Percentiles rank a stretch among this genome's conserved stretches.
Evolutionary conservation across 768 basidiomycete species (phyloP).

Genomic region (Tricholoma sp.): DNA sequence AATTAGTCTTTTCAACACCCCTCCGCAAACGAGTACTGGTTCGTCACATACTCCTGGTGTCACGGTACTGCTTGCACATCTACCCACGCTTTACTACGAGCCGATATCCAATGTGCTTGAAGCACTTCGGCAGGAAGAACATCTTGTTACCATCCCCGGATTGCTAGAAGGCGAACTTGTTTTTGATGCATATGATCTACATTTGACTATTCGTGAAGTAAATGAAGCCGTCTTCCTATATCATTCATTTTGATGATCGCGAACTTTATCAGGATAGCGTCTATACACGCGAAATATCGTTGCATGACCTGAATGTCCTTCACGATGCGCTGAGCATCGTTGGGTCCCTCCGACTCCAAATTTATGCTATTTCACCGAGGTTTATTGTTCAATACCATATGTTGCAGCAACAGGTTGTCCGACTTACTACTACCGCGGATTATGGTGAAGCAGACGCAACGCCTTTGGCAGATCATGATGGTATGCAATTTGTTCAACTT

Average conservation of each 20-base stretch:
- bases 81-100: constrained; percentile 74
- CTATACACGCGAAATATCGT: constrained; percentile 59
- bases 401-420: constrained; percentile 52
- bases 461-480: constrained; percentile 2
- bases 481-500: background rate
- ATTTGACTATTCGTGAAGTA: constrained; percentile 64
- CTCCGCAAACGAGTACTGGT: constrained; percentile 22
- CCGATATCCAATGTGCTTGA: constrained; percentile 67
- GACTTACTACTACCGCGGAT: constrained; percentile 16
- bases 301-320: constrained; percentile 68
- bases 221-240: constrained; percentile 7
- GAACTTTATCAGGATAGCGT: constrained; percentile 52
- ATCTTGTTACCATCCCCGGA: constrained; percentile 39
- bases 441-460: background rate
- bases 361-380: constrained; percentile 46
- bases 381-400: constrained; percentile 64
- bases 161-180: constrained; percentile 58
- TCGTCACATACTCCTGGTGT: constrained; percentile 21
- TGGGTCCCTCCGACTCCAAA: constrained; percentile 59
- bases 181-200: constrained; percentile 67
- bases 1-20: constrained; percentile 55
- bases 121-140: constrained; percentile 61
- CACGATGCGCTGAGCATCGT: constrained; percentile 59
- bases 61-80: constrained; percentile 53
- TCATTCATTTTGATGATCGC: constrained; percentile 1